These are phyloP conservation scores for Aspergillus cristatus DNA, from an alignment of 495 filamentous ascomycete genomes.

Conservation along the genomic window DNA sequence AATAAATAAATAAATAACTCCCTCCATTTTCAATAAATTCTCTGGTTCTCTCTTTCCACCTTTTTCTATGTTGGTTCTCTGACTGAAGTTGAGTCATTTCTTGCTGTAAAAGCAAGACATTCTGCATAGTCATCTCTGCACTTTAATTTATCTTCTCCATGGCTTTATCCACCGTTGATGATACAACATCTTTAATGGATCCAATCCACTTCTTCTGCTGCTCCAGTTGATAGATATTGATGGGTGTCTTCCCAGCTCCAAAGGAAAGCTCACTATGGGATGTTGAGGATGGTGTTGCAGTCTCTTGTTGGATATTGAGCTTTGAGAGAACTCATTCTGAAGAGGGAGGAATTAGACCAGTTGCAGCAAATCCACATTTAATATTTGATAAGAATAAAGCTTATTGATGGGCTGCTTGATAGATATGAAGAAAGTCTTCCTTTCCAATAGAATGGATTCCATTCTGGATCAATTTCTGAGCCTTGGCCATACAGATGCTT, in stretches of 20 bases:
- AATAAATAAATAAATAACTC: no score
- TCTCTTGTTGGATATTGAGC: neutral
- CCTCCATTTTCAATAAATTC: neutral
- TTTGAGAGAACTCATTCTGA: no score
- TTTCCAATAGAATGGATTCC: conserved; percentile 9
- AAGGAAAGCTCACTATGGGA: neutral
- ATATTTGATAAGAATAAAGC: conserved; percentile 7
- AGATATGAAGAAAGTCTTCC: conserved; percentile 6
- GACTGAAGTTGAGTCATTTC: neutral
- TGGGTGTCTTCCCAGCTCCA: neutral
- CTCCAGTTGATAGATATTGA: neutral
- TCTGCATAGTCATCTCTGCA: neutral
- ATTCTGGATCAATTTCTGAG: conserved; percentile 4
- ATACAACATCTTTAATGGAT: neutral
- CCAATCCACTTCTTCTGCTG: neutral
- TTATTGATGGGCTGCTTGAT: conserved; percentile 2
- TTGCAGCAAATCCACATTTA: conserved; percentile 5
- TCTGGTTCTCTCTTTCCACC: neutral
- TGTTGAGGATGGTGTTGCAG: neutral
- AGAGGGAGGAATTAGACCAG: conserved; percentile 6
- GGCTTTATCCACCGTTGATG: neutral
- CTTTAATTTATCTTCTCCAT: neutral
- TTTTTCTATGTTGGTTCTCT: neutral
- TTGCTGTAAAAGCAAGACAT: neutral
- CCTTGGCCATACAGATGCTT: conserved; percentile 10